Evolutionary conservation across 805 yeast genomes (phyloP).

Genomic region (Candida pseudofarinosa): DNA sequence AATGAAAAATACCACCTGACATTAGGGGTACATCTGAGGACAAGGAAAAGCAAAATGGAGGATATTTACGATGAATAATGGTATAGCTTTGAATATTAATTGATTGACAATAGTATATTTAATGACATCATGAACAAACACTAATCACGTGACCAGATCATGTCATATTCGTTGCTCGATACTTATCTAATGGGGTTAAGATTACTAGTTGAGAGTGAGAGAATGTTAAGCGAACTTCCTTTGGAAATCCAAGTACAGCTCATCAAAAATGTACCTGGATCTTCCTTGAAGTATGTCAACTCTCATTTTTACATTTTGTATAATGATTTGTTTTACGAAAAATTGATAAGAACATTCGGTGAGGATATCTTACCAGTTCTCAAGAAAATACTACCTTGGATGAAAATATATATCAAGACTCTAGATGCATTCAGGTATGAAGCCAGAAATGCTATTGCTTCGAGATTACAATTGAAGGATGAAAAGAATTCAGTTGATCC

Average conservation of each 20-base stretch:
- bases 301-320: constrained; percentile 46
- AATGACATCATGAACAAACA: too few species aligned
- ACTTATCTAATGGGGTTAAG: background rate
- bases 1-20: too few species aligned
- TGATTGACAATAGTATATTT: too few species aligned
- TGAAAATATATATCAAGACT: constrained; percentile 33
- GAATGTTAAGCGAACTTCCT: constrained; percentile 29
- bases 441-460: constrained; percentile 24
- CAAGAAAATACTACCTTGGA: constrained; percentile 35
- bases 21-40: too few species aligned
- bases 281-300: constrained; percentile 30
- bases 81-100: too few species aligned
- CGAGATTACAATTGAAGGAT: constrained; percentile 23
- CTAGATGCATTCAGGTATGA: constrained; percentile 31
- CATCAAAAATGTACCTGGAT: constrained; percentile 27
- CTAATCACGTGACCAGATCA: too few species aligned
- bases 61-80: too few species aligned
- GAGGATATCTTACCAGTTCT: constrained; percentile 28
- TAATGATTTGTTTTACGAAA: constrained; percentile 45
- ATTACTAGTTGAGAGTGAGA: too few species aligned
- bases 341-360: constrained; percentile 34
- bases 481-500: constrained; percentile 11
- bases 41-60: too few species aligned
- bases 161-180: too few species aligned
- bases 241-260: constrained; percentile 40